Conservation (phyloP, 192 early-diverging fungal genomes). For the Linnemannia exigua region DNA sequence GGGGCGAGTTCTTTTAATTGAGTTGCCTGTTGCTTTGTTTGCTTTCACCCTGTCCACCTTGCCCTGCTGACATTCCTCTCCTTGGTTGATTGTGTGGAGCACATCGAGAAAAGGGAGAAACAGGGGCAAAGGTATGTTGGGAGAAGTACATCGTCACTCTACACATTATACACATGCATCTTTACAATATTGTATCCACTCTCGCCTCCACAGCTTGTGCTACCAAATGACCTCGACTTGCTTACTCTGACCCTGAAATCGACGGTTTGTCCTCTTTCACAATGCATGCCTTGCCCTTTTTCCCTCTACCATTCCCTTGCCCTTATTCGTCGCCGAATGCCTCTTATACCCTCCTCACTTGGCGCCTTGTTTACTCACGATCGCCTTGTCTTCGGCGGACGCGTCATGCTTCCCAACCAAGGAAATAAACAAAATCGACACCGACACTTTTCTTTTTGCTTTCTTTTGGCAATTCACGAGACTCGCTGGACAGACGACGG, state of each 20-base stretch:
- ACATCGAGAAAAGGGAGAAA: background rate
- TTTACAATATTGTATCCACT: background rate
- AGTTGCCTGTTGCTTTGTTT: background rate
- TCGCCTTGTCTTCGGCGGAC: background rate
- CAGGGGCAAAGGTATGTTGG: background rate
- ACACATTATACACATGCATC: background rate
- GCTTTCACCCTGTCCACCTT: background rate
- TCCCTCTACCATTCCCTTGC: background rate
- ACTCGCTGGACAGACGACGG: background rate
- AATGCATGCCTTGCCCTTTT: background rate
- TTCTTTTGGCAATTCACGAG: background rate
- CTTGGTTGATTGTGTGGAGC: background rate
- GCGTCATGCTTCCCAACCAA: background rate
- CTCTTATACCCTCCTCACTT: background rate
- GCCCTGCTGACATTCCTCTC: constrained; percentile 6
- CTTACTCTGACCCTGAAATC: background rate
- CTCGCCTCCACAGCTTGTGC: background rate
- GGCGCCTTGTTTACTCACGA: background rate
- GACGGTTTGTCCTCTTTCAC: background rate
- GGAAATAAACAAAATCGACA: background rate
- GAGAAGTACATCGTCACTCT: background rate
- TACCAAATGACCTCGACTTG: background rate
- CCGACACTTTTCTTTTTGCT: background rate
- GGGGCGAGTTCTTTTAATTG: background rate
- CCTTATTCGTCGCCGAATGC: background rate